A percentile compares a stretch with the other conserved stretches of the same genome.
Conservation (phyloP, 768 basidiomycete species). For the Trametes gibbosa region DNA sequence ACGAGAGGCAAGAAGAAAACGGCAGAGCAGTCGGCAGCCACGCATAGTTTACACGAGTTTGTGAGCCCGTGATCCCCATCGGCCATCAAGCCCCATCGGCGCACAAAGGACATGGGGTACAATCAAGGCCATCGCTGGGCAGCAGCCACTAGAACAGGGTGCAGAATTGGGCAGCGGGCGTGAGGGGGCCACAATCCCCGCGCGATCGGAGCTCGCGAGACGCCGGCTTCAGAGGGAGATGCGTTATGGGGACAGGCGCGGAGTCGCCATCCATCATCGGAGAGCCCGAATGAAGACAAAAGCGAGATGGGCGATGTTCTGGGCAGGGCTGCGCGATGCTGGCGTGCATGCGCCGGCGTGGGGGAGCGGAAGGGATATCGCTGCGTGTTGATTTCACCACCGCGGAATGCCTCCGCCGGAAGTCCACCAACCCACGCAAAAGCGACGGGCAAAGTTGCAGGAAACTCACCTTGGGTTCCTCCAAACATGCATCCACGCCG, state of each 20-base stretch:
- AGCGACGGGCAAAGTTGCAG: background rate
- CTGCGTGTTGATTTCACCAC: too few relatives aligned
- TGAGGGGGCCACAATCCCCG: background rate
- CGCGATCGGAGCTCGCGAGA: background rate
- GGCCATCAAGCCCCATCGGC: too few relatives aligned
- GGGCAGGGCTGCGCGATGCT: too few relatives aligned
- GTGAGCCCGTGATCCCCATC: background rate
- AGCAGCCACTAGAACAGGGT: background rate
- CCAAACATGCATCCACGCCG: constrained; percentile 86
- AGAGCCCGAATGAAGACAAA: background rate
- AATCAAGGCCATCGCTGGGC: background rate
- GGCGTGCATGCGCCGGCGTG: too few relatives aligned
- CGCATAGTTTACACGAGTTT: background rate
- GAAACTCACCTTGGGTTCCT: constrained; percentile 88
- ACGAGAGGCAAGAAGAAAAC: background rate
- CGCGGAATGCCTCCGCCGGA: background rate
- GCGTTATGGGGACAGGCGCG: background rate
- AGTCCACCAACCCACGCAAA: background rate
- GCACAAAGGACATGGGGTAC: background rate
- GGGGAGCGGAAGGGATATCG: too few relatives aligned
- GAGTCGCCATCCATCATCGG: background rate
- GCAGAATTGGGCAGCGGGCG: too few relatives aligned
- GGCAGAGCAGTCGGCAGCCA: background rate
- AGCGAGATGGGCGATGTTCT: too few relatives aligned
- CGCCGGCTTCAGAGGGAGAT: background rate